Evolutionary conservation across 225 moss, liverwort and hornwort genomes (phyloP), one percentile per base, ranked within the genome.

Genomic region (Ulota crispa): DNA sequence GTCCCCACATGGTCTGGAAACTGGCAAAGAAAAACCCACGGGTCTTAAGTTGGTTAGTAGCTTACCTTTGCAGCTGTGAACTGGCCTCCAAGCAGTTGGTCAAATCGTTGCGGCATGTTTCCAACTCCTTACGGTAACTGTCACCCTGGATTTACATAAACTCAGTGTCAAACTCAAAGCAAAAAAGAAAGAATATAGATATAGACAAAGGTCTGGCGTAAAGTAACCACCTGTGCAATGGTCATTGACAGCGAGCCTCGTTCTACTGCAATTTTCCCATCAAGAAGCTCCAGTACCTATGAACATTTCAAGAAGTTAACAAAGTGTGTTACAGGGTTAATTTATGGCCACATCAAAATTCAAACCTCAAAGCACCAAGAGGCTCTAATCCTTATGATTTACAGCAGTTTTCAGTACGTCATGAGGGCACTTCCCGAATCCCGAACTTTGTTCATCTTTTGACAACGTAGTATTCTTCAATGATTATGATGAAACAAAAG

Each of bases 81-180:
- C 90, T 93, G 24, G 90, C 88, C 81, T 77, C 89, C n/a, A 92
- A 83, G 78, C 90, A 92, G 72, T 87, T 90, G 63, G 89, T 92
- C 37, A 93, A 81, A 68, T 93, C 92, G 65, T 83, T 85, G 42
- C 90, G 90, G 77, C 90, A 93, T 37, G 90, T 92, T 76, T 93
- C 90, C 59, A 92, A 54, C 57, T 93, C 90, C 62, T 83, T 85
- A 19, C 86, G 87, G 77, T 92, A 86, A 64, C 73, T 87, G 36
- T 89, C 87, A 59, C 80, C 91, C 89, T 93, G 91, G 60, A 73
- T 26, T 26, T 13, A 70, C 52, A 27, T 8, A 71, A 8, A n/a
- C 1, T 50, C 45, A 52, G 68, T n/a, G 75, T 41, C 31, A 68
- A 53, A 71, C 2, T 24, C 39, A 13, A 15, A 6, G 16, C 60